Evolutionary conservation across 176 grass and related monocot species (phyloP).

Genomic region (Triticum dicoccoides): DNA sequence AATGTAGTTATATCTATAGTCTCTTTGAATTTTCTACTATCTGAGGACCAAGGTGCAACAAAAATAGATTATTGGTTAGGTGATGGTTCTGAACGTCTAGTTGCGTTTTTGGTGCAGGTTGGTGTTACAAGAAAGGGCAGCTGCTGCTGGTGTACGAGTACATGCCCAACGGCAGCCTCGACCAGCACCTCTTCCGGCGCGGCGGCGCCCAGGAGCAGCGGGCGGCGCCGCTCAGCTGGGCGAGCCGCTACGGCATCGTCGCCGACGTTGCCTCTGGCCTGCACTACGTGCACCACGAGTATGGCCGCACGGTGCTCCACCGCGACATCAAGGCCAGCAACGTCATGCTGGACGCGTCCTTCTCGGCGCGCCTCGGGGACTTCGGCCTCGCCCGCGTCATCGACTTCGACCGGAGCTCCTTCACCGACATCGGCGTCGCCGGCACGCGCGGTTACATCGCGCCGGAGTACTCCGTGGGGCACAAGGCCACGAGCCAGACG

Average conservation of each 20-base stretch:
- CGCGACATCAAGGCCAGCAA: constrained; percentile 74
- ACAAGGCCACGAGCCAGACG: constrained; percentile 43
- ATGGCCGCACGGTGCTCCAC: constrained; percentile 57
- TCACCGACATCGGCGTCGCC: constrained; percentile 41
- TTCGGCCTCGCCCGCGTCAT: constrained; percentile 73
- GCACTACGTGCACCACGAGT: constrained; percentile 75
- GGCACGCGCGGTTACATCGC: constrained; percentile 70
- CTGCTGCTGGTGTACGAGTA: constrained; percentile 87
- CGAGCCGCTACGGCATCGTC: constrained; percentile 48
- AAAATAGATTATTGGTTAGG: background rate
- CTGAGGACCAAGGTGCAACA: background rate
- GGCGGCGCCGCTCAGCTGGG: constrained; percentile 40
- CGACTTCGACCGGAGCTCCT: constrained; percentile 35
- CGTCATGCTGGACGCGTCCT: constrained; percentile 55
- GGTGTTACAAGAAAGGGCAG: constrained; percentile 56
- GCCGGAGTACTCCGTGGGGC: constrained; percentile 48
- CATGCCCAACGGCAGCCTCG: constrained; percentile 84
- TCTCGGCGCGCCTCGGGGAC: constrained; percentile 59
- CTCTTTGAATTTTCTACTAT: background rate
- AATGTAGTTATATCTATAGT: background rate
- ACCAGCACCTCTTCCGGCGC: constrained; percentile 41
- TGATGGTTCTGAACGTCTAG: background rate
- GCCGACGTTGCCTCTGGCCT: constrained; percentile 50
- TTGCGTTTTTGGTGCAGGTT: constrained; percentile 22
- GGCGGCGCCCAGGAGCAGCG: background rate